Percentiles rank a stretch among this genome's conserved stretches.
phyloP scores from a whole-genome alignment of 805 yeast species.

The Blastobotrys americana region DNA sequence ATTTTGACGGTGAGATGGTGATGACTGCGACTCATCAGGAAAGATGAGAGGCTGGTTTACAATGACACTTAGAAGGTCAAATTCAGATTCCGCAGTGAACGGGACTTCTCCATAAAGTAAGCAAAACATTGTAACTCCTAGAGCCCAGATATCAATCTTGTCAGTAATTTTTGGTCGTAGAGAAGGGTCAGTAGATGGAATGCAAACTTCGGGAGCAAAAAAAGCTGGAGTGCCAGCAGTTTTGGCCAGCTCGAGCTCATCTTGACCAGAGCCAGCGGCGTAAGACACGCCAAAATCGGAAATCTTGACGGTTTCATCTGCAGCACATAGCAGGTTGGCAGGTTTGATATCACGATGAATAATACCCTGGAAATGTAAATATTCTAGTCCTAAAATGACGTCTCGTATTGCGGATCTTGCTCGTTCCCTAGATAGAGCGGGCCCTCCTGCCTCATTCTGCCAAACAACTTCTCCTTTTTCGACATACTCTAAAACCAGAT shows the following conservation, averaged over 20 bases:
- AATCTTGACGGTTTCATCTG: conserved; percentile 72
- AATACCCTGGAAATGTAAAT: conserved; percentile 81
- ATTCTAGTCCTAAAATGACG: conserved; percentile 81
- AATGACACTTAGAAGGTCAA: conserved; percentile 76
- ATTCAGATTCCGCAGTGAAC: conserved; percentile 80
- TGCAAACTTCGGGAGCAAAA: conserved; percentile 71
- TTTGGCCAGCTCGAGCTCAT: conserved; percentile 80
- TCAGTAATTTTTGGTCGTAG: conserved; percentile 45
- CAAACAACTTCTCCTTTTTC: conserved; percentile 88
- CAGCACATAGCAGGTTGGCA: conserved; percentile 71
- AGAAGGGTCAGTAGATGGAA: conserved; percentile 19
- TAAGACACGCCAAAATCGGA: conserved; percentile 96
- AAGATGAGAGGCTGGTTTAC: conserved; percentile 52
- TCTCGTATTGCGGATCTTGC: conserved; percentile 72
- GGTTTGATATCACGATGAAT: conserved; percentile 96
- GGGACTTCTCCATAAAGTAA: conserved; percentile 83
- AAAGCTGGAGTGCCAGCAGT: conserved; percentile 98
- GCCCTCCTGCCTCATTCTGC: conserved; percentile 53
- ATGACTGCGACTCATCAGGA: conserved; percentile 38
- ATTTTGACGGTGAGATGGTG: background rate
- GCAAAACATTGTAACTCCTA: conserved; percentile 88
- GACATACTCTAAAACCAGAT: conserved; percentile 81
- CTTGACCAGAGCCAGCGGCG: conserved; percentile 41
- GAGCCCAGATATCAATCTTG: conserved; percentile 95
- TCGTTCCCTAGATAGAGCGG: conserved; percentile 59